Evolutionary conservation across 345 rosid genomes (phyloP).

Genomic region (Melaleuca alternifolia): DNA sequence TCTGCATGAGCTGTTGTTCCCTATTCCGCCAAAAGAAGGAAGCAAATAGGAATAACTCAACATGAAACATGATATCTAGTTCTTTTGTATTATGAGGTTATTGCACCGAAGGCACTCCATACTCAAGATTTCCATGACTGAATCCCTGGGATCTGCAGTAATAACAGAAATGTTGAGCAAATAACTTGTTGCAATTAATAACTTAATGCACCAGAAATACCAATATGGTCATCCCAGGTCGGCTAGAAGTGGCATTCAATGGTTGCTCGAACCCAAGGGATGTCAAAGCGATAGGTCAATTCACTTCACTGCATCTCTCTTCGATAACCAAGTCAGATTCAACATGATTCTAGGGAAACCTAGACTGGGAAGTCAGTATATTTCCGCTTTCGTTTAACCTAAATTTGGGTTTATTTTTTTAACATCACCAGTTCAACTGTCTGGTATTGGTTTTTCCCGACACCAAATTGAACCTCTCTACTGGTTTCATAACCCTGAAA

Average conservation of each 20-base stretch:
- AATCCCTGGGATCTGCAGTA: neutral
- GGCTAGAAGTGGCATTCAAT: neutral
- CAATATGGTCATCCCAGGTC: neutral
- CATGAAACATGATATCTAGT: neutral
- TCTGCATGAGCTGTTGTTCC: neutral
- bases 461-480: neutral
- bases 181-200: neutral
- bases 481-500: neutral
- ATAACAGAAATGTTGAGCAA: neutral
- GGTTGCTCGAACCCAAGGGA: neutral
- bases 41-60: neutral
- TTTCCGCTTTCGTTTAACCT: neutral
- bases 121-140: neutral
- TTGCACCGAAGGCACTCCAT: neutral
- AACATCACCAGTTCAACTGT: neutral
- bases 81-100: neutral
- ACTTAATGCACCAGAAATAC: neutral
- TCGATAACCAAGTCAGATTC: neutral
- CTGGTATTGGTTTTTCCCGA: neutral
- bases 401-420: neutral
- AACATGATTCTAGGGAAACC: neutral
- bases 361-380: neutral
- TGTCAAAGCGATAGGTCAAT: neutral
- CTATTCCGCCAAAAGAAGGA: neutral
- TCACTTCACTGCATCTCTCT: neutral